These are phyloP conservation scores for Eremothecium gossypii DNA, from an alignment of 1,139 yeast species.

Conservation along the genomic window DNA sequence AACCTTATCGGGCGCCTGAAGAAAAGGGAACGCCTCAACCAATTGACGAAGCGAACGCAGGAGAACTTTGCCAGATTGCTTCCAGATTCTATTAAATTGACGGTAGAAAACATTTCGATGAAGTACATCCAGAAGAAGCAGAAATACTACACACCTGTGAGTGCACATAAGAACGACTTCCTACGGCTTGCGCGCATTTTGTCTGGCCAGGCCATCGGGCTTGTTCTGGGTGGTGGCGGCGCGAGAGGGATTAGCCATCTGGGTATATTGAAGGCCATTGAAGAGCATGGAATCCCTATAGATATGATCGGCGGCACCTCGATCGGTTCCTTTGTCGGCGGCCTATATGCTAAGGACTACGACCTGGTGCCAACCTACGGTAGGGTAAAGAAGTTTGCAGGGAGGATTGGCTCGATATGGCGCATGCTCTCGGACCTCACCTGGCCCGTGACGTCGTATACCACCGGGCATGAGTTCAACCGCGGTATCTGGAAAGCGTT, in stretches of 20 bases:
- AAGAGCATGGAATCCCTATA: slow-evolving; percentile 86
- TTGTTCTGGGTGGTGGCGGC: slow-evolving; percentile 96
- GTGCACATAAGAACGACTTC: slow-evolving; percentile 77
- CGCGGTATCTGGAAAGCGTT: slow-evolving; percentile 94
- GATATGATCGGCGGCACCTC: slow-evolving; percentile 96
- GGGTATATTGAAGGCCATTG: slow-evolving; percentile 89
- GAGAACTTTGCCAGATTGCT: slow-evolving; percentile 25
- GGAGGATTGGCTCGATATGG: slow-evolving; percentile 80
- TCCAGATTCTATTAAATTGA: slow-evolving; percentile 28
- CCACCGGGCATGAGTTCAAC: slow-evolving; percentile 95
- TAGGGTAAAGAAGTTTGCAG: slow-evolving; percentile 77
- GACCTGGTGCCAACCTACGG: slow-evolving; percentile 88
- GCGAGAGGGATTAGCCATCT: slow-evolving; percentile 91
- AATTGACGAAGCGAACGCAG: slow-evolving; percentile 25
- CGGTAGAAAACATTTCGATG: slow-evolving; percentile 28
- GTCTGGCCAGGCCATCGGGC: slow-evolving; percentile 88
- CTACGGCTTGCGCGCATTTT: slow-evolving; percentile 78
- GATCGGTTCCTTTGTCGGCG: slow-evolving; percentile 93
- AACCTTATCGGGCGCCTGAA: slow-evolving; percentile 23
- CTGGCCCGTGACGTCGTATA: slow-evolving; percentile 86
- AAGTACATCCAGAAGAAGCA: slow-evolving; percentile 22
- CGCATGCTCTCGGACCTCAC: slow-evolving; percentile 75
- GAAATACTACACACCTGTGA: slow-evolving; percentile 38
- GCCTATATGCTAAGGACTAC: slow-evolving; percentile 84
- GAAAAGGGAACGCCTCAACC: slow-evolving; percentile 19